Evolutionary conservation across 768 basidiomycete species (phyloP), one percentile per base, ranked within the genome.

Genomic region (Mycena filopes): DNA sequence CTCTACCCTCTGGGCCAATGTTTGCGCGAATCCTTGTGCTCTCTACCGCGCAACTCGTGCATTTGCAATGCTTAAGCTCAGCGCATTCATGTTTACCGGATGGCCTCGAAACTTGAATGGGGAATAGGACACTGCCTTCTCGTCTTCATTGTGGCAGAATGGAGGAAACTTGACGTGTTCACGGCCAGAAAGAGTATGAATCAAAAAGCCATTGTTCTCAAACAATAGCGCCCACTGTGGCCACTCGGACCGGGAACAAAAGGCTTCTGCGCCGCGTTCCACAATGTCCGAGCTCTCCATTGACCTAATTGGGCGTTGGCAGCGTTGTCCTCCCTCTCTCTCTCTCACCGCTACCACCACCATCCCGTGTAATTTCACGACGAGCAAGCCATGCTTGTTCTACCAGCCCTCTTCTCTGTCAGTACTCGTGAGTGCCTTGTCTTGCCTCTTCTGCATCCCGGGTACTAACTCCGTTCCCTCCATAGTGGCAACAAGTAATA

Each of bases 401-500:
- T 50, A 25, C 54, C 65, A 2, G 54, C 36, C 5, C 47, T 66
- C n/a, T n/a, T 65, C 13, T 33, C 63, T 21, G 53, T 50, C 65
- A 66, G 55, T 55, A 62, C 23, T 56, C 60, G 65, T 61, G 4
- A 56, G 65, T 58, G n/a, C 47, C 40, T 36, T 9, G 20, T 28
- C 16, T 2, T 31, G n/a, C 2, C 36, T 25, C 28, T 40, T 2
- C 42, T 20, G 1, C 33, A n/a, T 31, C 33, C 7, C 28, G 4
- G 23, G 10, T 46, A 23, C 55, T 66, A 13, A 66, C 26, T 0
- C 3, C 18, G 36, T 36, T 36, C 15, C 4, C 36, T 8, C n/a
- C 21, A 1, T 16, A 66, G 65, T 66, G 65, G 65, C 60, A 78
- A 77, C 75, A 71, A 81, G 83, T 46, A 82, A 84, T 54, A 78